Base-by-base conservation (phyloP, 768 basidiomycete species). In the Pleurotus salmoneostramineus region DNA sequence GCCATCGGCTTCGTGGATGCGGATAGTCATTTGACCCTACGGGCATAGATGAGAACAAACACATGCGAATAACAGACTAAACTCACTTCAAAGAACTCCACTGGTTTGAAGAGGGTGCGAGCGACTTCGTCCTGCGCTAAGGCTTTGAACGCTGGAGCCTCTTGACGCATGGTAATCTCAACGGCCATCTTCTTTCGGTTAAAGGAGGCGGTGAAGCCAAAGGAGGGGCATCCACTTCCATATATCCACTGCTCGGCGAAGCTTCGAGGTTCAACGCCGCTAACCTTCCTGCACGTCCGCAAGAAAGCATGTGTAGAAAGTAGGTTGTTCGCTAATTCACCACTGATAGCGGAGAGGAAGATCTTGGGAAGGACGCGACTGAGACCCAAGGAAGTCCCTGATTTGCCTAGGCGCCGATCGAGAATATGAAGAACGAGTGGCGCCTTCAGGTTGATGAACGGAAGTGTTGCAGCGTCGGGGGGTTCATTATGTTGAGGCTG, bases 231-330 rank as follows among this genome's bases (percentile, higher is more conserved):
- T 17, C 97, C 97, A 69, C 91, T 94, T 10, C 95, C 95, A 66
- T 95, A 97, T 61, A 99, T 93, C 97, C 97, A 99, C 70, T 98
- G 96, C 66, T 98, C 95, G n/a, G 93, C 92, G 67, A 99, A 99
- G 32, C 84, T 83, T 56, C 90, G 81, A 21, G 90, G 82, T 67
- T 98, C 96, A 14, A 93, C 89, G 7, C 95, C 93, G 66, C 91
- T 92, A 60, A 95, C 90, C 72, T 95, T 98, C 63, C 95, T 80
- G 66, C 95, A 98, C 45, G 85, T 94, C 58, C 94, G 77, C 59
- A 98, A 80, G 73, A 99, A 98, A 17, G 86, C 83, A 61, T 93
- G 88, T 0, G 97, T 98, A 0, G 93, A 92, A 6, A 99, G 77
- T 17, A 85, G 81, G 67, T 94, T 95, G 65, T 89, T 89, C 31